phyloP scores from a whole-genome alignment of 345 rosid genomes.

The Eucalyptus melliodora region DNA sequence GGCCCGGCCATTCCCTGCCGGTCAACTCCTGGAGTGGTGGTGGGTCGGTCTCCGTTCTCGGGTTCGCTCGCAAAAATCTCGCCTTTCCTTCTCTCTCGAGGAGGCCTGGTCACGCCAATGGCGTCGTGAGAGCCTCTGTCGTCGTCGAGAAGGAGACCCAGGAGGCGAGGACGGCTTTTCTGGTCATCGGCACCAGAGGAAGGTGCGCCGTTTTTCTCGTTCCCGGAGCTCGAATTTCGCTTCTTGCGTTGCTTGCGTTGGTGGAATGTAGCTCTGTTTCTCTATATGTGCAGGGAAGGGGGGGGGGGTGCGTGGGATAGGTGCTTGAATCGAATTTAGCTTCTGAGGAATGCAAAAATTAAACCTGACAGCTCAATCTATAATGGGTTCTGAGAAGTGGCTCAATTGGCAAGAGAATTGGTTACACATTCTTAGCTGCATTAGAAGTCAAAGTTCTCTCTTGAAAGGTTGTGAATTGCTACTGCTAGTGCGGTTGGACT shows the following conservation, averaged over 20 bases:
- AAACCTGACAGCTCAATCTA: not conserved
- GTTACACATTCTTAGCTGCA: not conserved
- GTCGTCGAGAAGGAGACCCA: conserved; percentile 45
- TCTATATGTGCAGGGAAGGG: not conserved
- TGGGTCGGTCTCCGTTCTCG: conserved; percentile 43
- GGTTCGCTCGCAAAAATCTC: conserved; percentile 30
- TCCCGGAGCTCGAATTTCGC: not conserved
- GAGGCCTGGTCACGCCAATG: not conserved
- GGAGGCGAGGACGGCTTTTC: conserved; percentile 52
- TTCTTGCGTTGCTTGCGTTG: not conserved
- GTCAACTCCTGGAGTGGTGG: conserved; percentile 5
- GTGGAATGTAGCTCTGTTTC: not conserved
- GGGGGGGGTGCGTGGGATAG: not conserved
- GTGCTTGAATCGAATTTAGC: not conserved
- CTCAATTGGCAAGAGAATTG: not conserved
- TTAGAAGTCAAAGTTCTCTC: not conserved
- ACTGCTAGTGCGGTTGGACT: not conserved
- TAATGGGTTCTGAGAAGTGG: not conserved
- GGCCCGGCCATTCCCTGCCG: conserved; percentile 3
- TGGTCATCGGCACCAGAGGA: conserved; percentile 93
- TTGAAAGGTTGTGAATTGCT: not conserved
- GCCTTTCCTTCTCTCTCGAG: conserved; percentile 9
- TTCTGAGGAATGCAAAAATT: not conserved
- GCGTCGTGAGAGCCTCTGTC: conserved; percentile 45
- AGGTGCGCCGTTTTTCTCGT: conserved; percentile 23